Evolutionary conservation across 225 moss, liverwort and hornwort genomes (phyloP), one percentile per base, ranked within the genome.

Genomic region (Anthoceros angustus): DNA sequence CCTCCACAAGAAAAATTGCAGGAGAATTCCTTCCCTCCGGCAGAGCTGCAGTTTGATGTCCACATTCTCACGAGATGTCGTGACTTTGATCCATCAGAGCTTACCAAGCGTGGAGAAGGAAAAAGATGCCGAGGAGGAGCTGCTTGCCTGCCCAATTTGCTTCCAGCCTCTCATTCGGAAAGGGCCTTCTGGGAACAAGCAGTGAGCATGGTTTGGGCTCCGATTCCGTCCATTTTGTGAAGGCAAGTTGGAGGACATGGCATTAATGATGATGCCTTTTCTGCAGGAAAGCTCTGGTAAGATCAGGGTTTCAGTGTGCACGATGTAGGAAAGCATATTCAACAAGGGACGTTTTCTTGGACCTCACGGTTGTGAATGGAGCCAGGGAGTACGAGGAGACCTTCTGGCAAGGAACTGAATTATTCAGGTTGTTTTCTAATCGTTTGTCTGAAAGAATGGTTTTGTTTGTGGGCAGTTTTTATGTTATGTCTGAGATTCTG

Each of bases 221-320:
- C 45, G 16, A 46, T 46, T 46, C 6, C 45, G 6, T 11, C 12
- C 16, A 16, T 11, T 16, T 46, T 11, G 2, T 16, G 1, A 16
- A 0, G 12, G 45, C 2, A 6, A 32, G 4, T 1, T 4, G 32
- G 32, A 32, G 32, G 32, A 32, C 32, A 32, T 32, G 32, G 1
- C 32, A 32, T 32, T 32, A 4, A 32, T 32, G 32, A 4, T 32
- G 32, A 32, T 1, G 32, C 32, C 32, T 7, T 70, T 10, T 42
- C 41, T 74, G 71, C 78, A 89, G 89, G 64, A 67, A 68, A 65
- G 84, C 86, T 39, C 74, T 87, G 12, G 72, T 39, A 25, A 82
- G 78, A 66, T 87, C 87, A n/a, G 80, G 86, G 25, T 91, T 91
- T 24, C 66, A 80, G 7, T 91, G 91, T 71, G 46, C 61, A 25